Evolutionary conservation across 129 eudicot species (phyloP).

Genomic region (Escallonia herrerae): DNA sequence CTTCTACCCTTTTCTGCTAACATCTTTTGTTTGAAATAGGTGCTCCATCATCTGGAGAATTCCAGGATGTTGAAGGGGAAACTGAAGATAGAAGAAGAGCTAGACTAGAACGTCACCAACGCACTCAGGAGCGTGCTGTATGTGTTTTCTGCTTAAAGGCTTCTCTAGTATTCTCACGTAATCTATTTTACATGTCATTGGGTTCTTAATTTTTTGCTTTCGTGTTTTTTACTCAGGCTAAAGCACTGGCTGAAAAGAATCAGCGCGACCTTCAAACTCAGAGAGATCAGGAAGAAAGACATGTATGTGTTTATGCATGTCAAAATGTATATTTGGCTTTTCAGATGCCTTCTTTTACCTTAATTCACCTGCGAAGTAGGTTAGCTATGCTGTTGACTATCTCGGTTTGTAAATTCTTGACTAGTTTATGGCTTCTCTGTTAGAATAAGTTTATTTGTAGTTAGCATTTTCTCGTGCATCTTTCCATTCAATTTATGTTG

Average conservation of each 20-base stretch:
- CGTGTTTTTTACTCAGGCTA: conserved; percentile 42
- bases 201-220: conserved; percentile 6
- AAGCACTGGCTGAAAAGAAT: conserved; percentile 95
- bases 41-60: conserved; percentile 60
- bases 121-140: conserved; percentile 99
- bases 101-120: conserved; percentile 89
- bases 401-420: too few species aligned
- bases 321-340: too few species aligned
- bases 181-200: background rate
- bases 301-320: conserved; percentile 44
- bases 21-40: conserved; percentile 34
- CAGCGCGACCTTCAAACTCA: conserved; percentile 81
- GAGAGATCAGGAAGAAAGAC: conserved; percentile 87
- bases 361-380: background rate
- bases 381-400: background rate
- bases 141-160: conserved; percentile 18
- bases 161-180: too few species aligned
- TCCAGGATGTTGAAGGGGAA: conserved; percentile 96
- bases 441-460: too few species aligned
- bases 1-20: conserved; percentile 9
- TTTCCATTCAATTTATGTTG: too few species aligned
- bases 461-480: too few species aligned
- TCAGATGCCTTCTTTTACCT: background rate
- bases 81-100: conserved; percentile 96
- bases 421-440: too few species aligned